Evolutionary conservation across 768 basidiomycete genomes (phyloP).

Genomic region (Psilocybe cyanescens): DNA sequence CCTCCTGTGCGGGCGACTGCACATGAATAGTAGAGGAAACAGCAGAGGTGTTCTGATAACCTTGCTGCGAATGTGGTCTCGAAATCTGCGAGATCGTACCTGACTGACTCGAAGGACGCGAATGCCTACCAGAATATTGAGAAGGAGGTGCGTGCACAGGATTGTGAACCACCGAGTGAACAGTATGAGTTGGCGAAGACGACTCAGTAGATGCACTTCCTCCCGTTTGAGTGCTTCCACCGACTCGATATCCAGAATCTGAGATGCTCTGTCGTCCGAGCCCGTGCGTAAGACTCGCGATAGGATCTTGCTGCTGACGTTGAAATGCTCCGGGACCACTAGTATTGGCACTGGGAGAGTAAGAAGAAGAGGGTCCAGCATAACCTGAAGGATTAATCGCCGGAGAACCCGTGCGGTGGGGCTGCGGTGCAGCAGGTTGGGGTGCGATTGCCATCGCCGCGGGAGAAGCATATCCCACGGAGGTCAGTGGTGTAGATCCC

Average conservation of each 20-base stretch:
- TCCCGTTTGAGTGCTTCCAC: background rate
- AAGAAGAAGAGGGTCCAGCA: background rate
- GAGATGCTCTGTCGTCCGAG: constrained; percentile 43
- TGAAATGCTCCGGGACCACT: background rate
- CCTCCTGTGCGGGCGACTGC: background rate
- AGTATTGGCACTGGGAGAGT: constrained; percentile 1
- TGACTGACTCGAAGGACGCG: constrained; percentile 1
- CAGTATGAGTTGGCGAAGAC: constrained; percentile 39
- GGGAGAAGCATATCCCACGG: background rate
- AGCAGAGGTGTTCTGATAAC: background rate
- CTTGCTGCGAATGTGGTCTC: constrained; percentile 19
- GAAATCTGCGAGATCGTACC: background rate
- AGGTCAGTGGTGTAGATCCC: background rate
- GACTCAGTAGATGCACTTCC: constrained; percentile 10
- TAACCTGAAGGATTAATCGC: background rate
- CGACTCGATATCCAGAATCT: constrained; percentile 4
- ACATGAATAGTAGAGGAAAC: background rate
- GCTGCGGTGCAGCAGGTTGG: background rate
- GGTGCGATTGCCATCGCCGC: background rate
- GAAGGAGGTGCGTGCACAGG: background rate
- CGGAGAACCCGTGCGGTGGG: background rate
- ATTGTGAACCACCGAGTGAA: constrained; percentile 28
- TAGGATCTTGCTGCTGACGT: constrained; percentile 26
- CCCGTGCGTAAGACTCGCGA: constrained; percentile 37
- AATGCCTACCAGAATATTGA: constrained; percentile 7